Conservation (phyloP, 176 grass and related monocot genomes). For the Pontederia crassipes region DNA sequence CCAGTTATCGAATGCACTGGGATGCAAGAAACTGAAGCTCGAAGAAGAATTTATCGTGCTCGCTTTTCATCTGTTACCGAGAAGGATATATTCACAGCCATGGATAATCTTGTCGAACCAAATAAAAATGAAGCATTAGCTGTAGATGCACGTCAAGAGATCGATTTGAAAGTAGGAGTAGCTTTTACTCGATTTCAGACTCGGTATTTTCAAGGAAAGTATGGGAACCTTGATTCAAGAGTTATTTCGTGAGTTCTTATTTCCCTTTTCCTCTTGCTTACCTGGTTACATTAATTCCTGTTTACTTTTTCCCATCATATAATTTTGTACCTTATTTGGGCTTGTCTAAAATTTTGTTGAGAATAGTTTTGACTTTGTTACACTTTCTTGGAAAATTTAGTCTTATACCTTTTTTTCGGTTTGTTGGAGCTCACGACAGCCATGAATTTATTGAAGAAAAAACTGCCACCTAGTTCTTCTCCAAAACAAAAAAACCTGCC, state of each 20-base stretch:
- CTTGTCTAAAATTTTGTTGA: not conserved
- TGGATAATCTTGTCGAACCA: constrained; percentile 74
- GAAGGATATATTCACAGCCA: constrained; percentile 71
- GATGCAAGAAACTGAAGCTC: constrained; percentile 65
- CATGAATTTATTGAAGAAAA: too few relatives aligned
- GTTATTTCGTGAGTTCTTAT: constrained; percentile 90
- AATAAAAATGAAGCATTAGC: constrained; percentile 82
- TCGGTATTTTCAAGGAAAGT: constrained; percentile 93
- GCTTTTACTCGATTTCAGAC: constrained; percentile 99
- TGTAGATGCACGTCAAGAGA: constrained; percentile 93
- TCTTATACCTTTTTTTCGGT: too few relatives aligned
- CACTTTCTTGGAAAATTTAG: too few relatives aligned
- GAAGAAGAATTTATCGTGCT: constrained; percentile 79
- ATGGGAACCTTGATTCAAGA: constrained; percentile 96
- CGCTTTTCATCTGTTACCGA: constrained; percentile 89
- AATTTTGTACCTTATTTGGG: not conserved
- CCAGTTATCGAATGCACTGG: constrained; percentile 83
- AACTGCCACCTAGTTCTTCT: too few relatives aligned
- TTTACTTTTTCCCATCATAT: not conserved
- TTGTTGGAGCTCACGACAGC: too few relatives aligned
- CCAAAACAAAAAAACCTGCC: too few relatives aligned
- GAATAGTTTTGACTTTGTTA: too few relatives aligned
- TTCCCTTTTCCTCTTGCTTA: constrained; percentile 2
- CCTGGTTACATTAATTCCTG: not conserved
- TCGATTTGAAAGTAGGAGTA: constrained; percentile 96